phyloP scores from a whole-genome alignment of 352 stramenopile species.

The Pythium vanterpoolii region DNA sequence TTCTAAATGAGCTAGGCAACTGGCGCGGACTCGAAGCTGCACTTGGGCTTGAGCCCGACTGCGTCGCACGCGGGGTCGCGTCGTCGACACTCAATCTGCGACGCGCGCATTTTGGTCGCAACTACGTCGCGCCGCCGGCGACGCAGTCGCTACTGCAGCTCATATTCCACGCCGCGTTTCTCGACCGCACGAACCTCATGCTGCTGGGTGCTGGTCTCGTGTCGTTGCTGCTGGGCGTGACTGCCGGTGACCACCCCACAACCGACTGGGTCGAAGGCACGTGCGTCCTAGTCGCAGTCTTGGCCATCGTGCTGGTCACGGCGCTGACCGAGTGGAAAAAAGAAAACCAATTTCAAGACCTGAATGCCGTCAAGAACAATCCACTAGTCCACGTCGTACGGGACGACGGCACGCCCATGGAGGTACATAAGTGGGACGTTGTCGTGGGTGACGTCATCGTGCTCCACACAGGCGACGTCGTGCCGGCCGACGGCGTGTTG shows the following conservation, averaged over 20 bases:
- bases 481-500: conserved; percentile 37
- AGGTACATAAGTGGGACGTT: conserved; percentile 31
- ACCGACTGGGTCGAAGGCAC: conserved; percentile 87
- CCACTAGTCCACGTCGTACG: conserved; percentile 41
- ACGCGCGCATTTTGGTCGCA: conserved; percentile 20
- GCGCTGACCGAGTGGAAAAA: conserved; percentile 89
- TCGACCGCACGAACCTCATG: conserved; percentile 74
- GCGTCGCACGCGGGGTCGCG: background rate
- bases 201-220: conserved; percentile 52
- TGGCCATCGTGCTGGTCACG: conserved; percentile 85
- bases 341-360: conserved; percentile 59
- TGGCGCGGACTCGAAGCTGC: conserved; percentile 8
- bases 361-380: conserved; percentile 73
- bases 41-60: background rate
- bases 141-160: conserved; percentile 28
- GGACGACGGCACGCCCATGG: conserved; percentile 18
- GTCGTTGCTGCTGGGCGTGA: conserved; percentile 46
- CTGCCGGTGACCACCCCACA: conserved; percentile 19
- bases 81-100: background rate
- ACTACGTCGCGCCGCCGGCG: conserved; percentile 25
- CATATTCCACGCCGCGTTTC: conserved; percentile 50
- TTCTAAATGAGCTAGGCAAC: conserved; percentile 6
- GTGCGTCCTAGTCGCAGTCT: conserved; percentile 84
- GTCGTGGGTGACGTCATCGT: conserved; percentile 43
- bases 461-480: conserved; percentile 34